Base-by-base conservation (phyloP, 768 basidiomycete species). In the Lactifluus subvellereus region DNA sequence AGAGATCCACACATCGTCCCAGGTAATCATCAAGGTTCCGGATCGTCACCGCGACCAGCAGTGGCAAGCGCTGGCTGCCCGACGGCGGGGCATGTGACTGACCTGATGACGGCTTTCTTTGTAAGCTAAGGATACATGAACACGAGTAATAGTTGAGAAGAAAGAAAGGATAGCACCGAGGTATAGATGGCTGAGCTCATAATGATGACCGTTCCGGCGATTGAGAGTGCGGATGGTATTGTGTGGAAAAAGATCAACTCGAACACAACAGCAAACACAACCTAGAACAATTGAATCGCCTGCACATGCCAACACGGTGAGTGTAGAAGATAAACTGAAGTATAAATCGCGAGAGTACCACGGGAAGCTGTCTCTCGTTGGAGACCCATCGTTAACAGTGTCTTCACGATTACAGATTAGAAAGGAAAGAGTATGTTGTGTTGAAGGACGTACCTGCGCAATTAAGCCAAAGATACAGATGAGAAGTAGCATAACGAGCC, bases 221-320 rank as follows among this genome's bases (percentile, higher is more conserved):
- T 69, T 1, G 86, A 87, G 27, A 87, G 73, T 3, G 77, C 66
- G 0, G 87, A 80, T 0, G 88, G 89, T 7, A 75, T 71, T 0
- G 79, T 79, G 47, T 83, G 77, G 72, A 91, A 89, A 69, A 88
- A 79, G 43, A 87, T 66, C 6, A 81, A 76, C 71, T 94, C 87
- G 10, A 91, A 75, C 13, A 84, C 70, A 3, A 81, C 76, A 0
- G 88, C 84, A 69, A 87, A 91, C 18, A 90, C 76, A 50, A 91
- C 79, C 80, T 57, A 55, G 22, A 30, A 35, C 4, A 14, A 33
- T 57, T 13, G 10, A 54, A 16, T 20, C 22, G 4, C 47, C 20
- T 27, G 10, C 11, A 48, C 54, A 30, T 6, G 38, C 22, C 20
- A 7, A 47, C 37, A 14, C 45, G 22, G 16, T 6, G 40, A 42